phyloP scores from a whole-genome alignment of 192 early-diverging fungal species.

The Coemansia sp. region DNA sequence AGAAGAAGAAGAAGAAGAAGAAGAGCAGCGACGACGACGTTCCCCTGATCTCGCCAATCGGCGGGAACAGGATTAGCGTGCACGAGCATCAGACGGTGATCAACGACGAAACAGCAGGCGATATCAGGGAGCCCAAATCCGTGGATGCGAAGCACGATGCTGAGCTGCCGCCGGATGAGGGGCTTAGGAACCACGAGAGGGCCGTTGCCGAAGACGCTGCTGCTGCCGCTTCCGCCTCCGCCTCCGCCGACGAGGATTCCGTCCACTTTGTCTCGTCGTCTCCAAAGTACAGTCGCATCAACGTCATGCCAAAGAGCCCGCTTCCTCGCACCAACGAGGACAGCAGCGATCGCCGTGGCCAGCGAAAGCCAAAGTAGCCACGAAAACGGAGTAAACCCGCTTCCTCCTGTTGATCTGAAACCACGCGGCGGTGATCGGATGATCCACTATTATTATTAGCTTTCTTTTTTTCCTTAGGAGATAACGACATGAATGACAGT shows the following conservation, averaged over 20 bases:
- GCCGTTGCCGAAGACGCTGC: conserved; percentile 23
- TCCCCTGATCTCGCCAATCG: background rate
- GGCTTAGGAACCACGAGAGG: conserved; percentile 16
- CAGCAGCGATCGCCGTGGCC: background rate
- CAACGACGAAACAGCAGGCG: background rate
- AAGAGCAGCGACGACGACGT: background rate
- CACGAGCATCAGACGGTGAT: conserved; percentile 12
- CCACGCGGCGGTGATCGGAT: too few relatives aligned
- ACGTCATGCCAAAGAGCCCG: conserved; percentile 11
- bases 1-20: background rate
- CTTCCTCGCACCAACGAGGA: background rate
- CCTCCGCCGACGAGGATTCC: conserved; percentile 15
- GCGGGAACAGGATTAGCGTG: conserved; percentile 10
- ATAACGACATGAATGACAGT: too few relatives aligned
- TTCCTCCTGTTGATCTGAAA: too few relatives aligned
- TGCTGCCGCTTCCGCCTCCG: conserved; percentile 12
- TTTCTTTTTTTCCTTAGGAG: too few relatives aligned
- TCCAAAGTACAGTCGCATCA: conserved; percentile 13
- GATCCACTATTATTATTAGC: too few relatives aligned
- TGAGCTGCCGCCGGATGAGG: background rate
- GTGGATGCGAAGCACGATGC: background rate
- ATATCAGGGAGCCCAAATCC: background rate
- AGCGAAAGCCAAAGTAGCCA: background rate
- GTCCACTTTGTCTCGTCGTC: conserved; percentile 19
- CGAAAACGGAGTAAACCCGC: too few relatives aligned